Evolutionary conservation across 495 filamentous ascomycete species (phyloP).

Genomic region (Articulospora tetracladia): DNA sequence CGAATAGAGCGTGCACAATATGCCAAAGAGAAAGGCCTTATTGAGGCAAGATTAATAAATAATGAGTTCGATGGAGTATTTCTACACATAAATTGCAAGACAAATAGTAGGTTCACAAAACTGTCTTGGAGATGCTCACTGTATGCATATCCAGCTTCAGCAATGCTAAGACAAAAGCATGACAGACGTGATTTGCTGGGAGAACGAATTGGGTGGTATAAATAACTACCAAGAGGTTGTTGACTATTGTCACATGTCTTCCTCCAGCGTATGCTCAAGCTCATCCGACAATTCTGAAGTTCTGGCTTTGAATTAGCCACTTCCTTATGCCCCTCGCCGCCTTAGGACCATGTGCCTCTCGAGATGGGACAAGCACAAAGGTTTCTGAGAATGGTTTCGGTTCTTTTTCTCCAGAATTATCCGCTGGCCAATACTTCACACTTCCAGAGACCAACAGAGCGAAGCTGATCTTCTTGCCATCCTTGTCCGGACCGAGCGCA

Average conservation of each 20-base stretch:
- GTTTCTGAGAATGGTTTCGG: slow-evolving; percentile 69
- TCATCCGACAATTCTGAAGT: slow-evolving; percentile 45
- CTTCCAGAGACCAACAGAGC: slow-evolving; percentile 62
- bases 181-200: slow-evolving; percentile 1
- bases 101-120: no score
- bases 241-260: no score
- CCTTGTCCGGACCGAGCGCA: slow-evolving; percentile 22
- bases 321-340: slow-evolving; percentile 32
- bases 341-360: slow-evolving; percentile 40
- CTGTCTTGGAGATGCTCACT: no score
- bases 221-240: no score
- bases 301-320: slow-evolving; percentile 73
- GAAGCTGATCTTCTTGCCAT: slow-evolving; percentile 62
- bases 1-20: no score
- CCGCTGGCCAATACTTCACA: slow-evolving; percentile 53
- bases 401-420: slow-evolving; percentile 39
- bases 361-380: slow-evolving; percentile 75
- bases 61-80: no score
- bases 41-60: no score
- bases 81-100: no score
- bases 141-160: no score
- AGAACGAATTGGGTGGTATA: neutral
- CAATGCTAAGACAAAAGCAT: no score
- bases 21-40: no score
- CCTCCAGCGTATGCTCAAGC: no score